A percentile compares a stretch with the other conserved stretches of the same genome.
These are phyloP conservation scores for Anisogramma anomala DNA, from an alignment of 2,329 filamentous ascomycete species.

Conservation along the genomic window DNA sequence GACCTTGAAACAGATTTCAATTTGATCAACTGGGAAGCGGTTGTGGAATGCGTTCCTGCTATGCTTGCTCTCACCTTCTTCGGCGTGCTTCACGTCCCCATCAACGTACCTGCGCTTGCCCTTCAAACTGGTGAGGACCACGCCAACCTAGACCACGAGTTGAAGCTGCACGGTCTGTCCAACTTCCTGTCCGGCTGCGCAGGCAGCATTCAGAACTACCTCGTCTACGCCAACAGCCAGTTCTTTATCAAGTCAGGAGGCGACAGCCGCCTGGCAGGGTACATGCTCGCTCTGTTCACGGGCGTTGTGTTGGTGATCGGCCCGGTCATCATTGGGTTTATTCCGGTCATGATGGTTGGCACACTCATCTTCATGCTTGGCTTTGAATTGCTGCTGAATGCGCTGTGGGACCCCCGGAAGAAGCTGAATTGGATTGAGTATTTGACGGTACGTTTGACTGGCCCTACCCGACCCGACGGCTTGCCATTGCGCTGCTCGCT, in stretches of 20 bases:
- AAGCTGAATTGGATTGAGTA: conserved; percentile 84
- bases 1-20: conserved; percentile 55
- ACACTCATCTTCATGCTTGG: conserved; percentile 90
- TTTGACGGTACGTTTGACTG: conserved; percentile 59
- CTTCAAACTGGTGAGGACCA: conserved; percentile 88
- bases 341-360: conserved; percentile 94
- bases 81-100: conserved; percentile 90
- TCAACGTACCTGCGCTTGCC: conserved; percentile 90
- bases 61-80: conserved; percentile 98
- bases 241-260: conserved; percentile 92
- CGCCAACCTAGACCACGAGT: conserved; percentile 77
- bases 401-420: conserved; percentile 76
- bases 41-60: conserved; percentile 75
- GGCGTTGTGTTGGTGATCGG: conserved; percentile 74
- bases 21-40: conserved; percentile 69
- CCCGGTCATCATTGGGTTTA: conserved; percentile 80
- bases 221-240: conserved; percentile 96
- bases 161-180: conserved; percentile 85
- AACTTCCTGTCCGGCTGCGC: conserved; percentile 79
- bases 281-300: conserved; percentile 72
- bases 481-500: too few relatives aligned
- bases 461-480: too few relatives aligned
- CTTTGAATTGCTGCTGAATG: conserved; percentile 82
- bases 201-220: conserved; percentile 91
- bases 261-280: conserved; percentile 71